Percentiles rank a stretch among this genome's conserved stretches.
Conservation (phyloP, 805 yeast genomes). For the Pichia californica region DNA sequence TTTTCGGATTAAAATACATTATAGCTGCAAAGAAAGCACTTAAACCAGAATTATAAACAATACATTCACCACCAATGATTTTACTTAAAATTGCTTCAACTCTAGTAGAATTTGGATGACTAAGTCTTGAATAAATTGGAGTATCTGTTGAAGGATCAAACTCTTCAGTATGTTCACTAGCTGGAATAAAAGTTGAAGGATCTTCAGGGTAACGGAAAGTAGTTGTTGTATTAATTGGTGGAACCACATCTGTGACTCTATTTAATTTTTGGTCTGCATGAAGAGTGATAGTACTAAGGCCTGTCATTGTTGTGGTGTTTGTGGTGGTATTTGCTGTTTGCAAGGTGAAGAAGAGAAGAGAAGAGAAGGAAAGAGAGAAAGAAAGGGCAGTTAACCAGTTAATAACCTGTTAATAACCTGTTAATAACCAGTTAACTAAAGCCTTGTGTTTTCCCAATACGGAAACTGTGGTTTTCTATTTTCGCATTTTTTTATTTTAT, state of each 20-base stretch:
- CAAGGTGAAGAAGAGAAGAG: no score
- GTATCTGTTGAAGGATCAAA: slow-evolving; percentile 17
- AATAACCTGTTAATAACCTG: no score
- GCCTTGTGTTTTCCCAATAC: no score
- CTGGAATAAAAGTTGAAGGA: slow-evolving; percentile 48
- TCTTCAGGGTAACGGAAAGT: slow-evolving; percentile 64
- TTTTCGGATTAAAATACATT: slow-evolving; percentile 63
- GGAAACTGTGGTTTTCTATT: no score
- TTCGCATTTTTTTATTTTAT: no score
- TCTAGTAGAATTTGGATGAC: slow-evolving; percentile 66
- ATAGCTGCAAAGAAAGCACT: slow-evolving; percentile 76
- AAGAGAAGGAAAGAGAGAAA: no score
- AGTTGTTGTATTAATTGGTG: slow-evolving; percentile 79
- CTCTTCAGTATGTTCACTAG: slow-evolving; percentile 26
- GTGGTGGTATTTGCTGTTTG: no score
- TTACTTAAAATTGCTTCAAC: slow-evolving; percentile 59
- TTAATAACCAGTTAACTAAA: no score
- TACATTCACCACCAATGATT: slow-evolving; percentile 57
- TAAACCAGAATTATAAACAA: slow-evolving; percentile 72
- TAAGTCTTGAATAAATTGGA: slow-evolving; percentile 61
- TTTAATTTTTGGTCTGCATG: slow-evolving; percentile 65
- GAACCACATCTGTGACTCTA: slow-evolving; percentile 60
- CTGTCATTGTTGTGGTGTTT: slow-evolving; percentile 29
- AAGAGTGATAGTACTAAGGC: slow-evolving; percentile 48
- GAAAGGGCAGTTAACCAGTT: no score